Base-by-base conservation (phyloP, 2,329 filamentous ascomycete genomes). In the Zalaria sp. region DNA sequence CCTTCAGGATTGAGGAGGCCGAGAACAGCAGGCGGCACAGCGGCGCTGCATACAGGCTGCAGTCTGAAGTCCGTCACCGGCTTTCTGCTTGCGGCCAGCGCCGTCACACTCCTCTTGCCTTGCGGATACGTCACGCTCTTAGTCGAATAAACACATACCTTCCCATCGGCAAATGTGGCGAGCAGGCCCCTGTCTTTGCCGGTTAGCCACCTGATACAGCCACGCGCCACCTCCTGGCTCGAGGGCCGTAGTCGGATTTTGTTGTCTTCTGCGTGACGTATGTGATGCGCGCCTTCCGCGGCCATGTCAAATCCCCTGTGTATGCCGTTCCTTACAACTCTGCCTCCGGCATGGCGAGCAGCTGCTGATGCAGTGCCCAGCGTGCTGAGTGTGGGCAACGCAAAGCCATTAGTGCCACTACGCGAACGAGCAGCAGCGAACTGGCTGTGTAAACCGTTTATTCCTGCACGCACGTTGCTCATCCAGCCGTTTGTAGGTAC, bases 211-310 rank as follows among this genome's bases (percentile, higher is more conserved):
- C 70, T 65, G 3, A 83, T 72, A 51, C 79, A 83, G 3, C 71
- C 68, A 5, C 71, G 66, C 2, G 70, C 70, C 2, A 77, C 74
- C 9, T 63, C 63, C 10, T 68, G 63, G 26, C 67, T 57, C 37
- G 73, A 71, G 7, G 65, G 62, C 7, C 81, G 82, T 27, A 86
- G 65, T 37, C 81, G 74, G 35, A 87, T 72, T 47, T 84, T 75
- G 58, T 84, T 86, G 55, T 86, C 82, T 7, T 79, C 79, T 0
- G 76, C 82, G 51, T 86, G 81, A 37, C 82, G 77, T 44, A 87
- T 72, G 49, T 82, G 76, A 49, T 71, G 81, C 57, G 82, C 77
- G 35, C 71, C 77, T 43, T 79, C 81, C 46, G 63, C 63, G n/a
- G 80, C 82, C 55, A 80, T 81, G 34, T 78, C 80, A 27, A 86